Evolutionary conservation across 495 filamentous ascomycete species (phyloP), one percentile per base, ranked within the genome.

Genomic region (Penicillium daleae): DNA sequence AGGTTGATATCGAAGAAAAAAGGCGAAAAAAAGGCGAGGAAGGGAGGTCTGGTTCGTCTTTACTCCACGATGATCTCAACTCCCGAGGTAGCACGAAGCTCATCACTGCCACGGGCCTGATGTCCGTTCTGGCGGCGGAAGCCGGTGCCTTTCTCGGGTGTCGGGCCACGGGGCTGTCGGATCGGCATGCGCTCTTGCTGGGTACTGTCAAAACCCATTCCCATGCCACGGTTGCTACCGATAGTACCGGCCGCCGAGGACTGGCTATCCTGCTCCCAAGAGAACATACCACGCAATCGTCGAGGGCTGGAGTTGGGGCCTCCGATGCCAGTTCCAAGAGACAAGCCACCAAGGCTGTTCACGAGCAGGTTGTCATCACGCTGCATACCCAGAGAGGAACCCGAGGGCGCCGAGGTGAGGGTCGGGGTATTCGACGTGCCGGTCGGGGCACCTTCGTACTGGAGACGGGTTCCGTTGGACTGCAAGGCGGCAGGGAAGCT

Each of bases 41-140:
- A 27, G 17, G 24, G 24, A 51, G 15, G 26, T n/a, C 4, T 42
- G 0, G 27, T 35, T 68, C 52, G 31, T 72, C 64, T n/a, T n/a
- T 81, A 83, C 76, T 85, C 82, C 67, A 85, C 82, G 61, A 85
- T 85, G 69, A 85, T 85, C 61, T 83, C 82, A 60, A 82, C 84
- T 40, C 82, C 81, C 53, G 82, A 85, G 63, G 80, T 83, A 59
- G 81, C 78, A 59, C 82, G 83, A 51, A 90, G 78, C 69, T 91
- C 89, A 82, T 93, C 93, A 76, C 92, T 95, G 61, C 91, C 87
- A 56, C 90, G 86, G 54, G 87, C 82, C 70, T 87, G 85, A 74
- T 97, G 93, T 63, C 92, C 92, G 73, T 92, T 93, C 65, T 88
- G 85, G 62, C 91, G 86, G 65, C 83, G 81, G 69, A 96, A 96